These are phyloP conservation scores for Ophiocordyceps camponoti-rufipedis DNA, from an alignment of 2,329 filamentous ascomycete species.

Conservation along the genomic window DNA sequence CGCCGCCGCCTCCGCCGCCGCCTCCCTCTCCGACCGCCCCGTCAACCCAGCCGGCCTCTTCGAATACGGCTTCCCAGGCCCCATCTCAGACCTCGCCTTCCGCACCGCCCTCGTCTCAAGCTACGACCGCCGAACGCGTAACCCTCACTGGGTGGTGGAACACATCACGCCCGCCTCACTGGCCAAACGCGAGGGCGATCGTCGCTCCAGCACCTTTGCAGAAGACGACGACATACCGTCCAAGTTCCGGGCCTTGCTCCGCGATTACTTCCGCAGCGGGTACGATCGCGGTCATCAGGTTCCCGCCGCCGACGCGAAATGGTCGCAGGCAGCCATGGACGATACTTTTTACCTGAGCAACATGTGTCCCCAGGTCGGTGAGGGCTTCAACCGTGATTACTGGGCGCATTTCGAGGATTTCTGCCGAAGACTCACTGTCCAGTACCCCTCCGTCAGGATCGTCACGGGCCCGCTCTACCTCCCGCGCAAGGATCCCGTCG, in stretches of 20 bases:
- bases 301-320: constrained; percentile 88
- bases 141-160: constrained; percentile 89
- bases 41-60: constrained; percentile 64
- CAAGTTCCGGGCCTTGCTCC: constrained; percentile 74
- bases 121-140: constrained; percentile 79
- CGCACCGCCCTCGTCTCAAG: constrained; percentile 65
- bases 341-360: constrained; percentile 86
- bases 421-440: constrained; percentile 62
- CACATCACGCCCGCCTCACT: constrained; percentile 88
- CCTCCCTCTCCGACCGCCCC: constrained; percentile 16
- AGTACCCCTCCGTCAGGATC: constrained; percentile 75
- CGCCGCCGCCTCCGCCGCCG: constrained; percentile 4
- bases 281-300: constrained; percentile 97
- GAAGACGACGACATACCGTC: constrained; percentile 68
- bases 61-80: constrained; percentile 83
- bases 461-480: constrained; percentile 91
- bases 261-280: constrained; percentile 87
- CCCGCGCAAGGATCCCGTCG: constrained; percentile 59
- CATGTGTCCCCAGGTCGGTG: constrained; percentile 96
- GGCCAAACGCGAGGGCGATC: constrained; percentile 55
- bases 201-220: constrained; percentile 64
- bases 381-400: constrained; percentile 98
- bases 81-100: constrained; percentile 62
- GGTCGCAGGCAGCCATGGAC: constrained; percentile 88
- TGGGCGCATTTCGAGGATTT: constrained; percentile 99